phyloP scores from a whole-genome alignment of 2,329 filamentous ascomycete genomes.

The Neurospora crassa region DNA sequence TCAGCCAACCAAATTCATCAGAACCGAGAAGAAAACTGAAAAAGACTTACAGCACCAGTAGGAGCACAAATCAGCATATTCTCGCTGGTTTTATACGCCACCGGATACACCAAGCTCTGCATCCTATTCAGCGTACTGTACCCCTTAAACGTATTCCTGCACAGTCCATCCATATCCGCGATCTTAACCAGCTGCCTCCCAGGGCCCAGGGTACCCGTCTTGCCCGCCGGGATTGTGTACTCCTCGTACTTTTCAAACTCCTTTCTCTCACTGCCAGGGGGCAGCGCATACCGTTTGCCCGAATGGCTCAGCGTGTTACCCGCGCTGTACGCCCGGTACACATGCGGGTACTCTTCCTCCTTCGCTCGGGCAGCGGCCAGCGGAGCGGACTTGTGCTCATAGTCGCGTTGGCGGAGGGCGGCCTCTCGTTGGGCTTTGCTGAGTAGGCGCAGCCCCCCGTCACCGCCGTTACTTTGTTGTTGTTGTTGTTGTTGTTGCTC shows the following conservation, averaged over 20 bases:
- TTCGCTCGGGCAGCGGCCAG: constrained; percentile 63
- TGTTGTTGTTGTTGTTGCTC: constrained; percentile 23
- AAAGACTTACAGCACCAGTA: constrained; percentile 66
- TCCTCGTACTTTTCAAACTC: constrained; percentile 80
- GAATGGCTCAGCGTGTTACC: constrained; percentile 75
- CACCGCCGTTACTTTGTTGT: constrained; percentile 3
- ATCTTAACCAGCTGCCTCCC: constrained; percentile 73
- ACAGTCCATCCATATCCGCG: constrained; percentile 77
- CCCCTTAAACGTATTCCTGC: constrained; percentile 81
- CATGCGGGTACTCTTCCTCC: constrained; percentile 79
- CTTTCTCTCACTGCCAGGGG: constrained; percentile 60
- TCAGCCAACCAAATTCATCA: constrained; percentile 8
- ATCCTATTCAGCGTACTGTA: constrained; percentile 94
- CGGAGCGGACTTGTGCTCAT: constrained; percentile 69
- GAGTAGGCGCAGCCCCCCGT: constrained; percentile 46
- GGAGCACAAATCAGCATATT: constrained; percentile 99
- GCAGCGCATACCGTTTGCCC: constrained; percentile 76
- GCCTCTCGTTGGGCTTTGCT: constrained; percentile 71
- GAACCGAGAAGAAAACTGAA: neutral
- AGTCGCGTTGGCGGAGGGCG: constrained; percentile 64
- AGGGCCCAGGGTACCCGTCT: constrained; percentile 62
- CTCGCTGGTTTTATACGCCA: constrained; percentile 91
- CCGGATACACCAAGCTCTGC: constrained; percentile 93
- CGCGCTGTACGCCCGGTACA: constrained; percentile 75
- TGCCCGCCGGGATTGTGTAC: constrained; percentile 73